phyloP scores from a whole-genome alignment of 495 filamentous ascomycete species.

The Trichocladium antarcticum region DNA sequence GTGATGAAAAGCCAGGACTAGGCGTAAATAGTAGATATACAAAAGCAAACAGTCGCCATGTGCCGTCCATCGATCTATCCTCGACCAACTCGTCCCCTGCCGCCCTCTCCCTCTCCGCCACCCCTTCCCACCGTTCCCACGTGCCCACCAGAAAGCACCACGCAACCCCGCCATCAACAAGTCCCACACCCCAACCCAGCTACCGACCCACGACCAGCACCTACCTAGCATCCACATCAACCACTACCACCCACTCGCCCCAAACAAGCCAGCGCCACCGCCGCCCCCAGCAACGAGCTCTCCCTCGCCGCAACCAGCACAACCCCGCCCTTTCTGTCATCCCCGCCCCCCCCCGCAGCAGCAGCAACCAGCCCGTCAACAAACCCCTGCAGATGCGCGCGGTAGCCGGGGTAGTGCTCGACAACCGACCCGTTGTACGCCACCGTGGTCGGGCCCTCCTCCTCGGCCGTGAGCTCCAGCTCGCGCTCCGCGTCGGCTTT shows the following conservation, averaged over 20 bases:
- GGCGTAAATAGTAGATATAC: not conserved
- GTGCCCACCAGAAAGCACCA: too few species aligned
- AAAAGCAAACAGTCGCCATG: not conserved
- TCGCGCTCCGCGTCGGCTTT: constrained; percentile 38
- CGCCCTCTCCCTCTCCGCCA: too few species aligned
- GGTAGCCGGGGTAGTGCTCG: constrained; percentile 52
- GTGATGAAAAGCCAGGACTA: too few species aligned
- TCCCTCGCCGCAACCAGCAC: constrained; percentile 47
- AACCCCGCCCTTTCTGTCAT: constrained; percentile 22
- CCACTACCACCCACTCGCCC: too few species aligned
- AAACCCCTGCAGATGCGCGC: constrained; percentile 37
- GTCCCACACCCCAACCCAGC: too few species aligned
- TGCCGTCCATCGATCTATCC: not conserved
- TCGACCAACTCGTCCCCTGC: too few species aligned
- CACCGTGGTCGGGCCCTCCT: too few species aligned
- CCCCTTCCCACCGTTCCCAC: too few species aligned
- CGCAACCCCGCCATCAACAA: too few species aligned
- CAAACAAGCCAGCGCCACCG: constrained; percentile 45
- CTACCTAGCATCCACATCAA: too few species aligned
- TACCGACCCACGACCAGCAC: too few species aligned
- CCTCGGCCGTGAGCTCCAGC: not conserved
- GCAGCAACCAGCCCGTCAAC: constrained; percentile 37
- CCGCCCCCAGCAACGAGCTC: constrained; percentile 52
- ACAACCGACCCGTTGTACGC: constrained; percentile 56
- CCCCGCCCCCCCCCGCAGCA: not conserved